A percentile compares a stretch with the other conserved stretches of the same genome.
Evolutionary conservation across 495 filamentous ascomycete genomes (phyloP).

Genomic region (Trichoderma erinaceum): DNA sequence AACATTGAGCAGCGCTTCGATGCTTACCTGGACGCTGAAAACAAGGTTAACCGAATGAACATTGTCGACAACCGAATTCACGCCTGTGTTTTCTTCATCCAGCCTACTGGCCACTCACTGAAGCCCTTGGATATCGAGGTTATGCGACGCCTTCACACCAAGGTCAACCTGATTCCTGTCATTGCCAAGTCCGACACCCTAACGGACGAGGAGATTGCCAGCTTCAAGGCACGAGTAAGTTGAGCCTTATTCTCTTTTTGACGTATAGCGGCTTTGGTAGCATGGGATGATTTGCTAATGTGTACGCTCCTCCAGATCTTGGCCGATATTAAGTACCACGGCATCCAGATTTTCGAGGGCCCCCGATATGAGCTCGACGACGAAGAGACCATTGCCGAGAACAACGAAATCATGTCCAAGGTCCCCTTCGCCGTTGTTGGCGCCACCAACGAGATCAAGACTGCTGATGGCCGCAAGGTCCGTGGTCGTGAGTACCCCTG

Average conservation of each 20-base stretch:
- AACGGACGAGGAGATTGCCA: constrained; percentile 89
- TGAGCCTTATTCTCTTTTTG: constrained; percentile 1
- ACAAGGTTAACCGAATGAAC: constrained; percentile 99
- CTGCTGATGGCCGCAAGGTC: constrained; percentile 87
- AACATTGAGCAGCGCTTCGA: constrained; percentile 99
- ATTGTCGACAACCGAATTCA: constrained; percentile 98
- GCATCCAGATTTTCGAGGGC: constrained; percentile 97
- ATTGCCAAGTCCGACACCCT: constrained; percentile 98
- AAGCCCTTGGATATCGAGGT: constrained; percentile 99
- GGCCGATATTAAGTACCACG: constrained; percentile 91
- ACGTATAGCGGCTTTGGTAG: background rate
- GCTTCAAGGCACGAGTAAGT: constrained; percentile 91
- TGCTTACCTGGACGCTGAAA: constrained; percentile 96
- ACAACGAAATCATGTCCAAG: constrained; percentile 99
- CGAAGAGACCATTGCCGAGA: constrained; percentile 98
- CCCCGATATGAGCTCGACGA: constrained; percentile 98
- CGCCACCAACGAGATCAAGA: constrained; percentile 86
- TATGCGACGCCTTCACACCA: constrained; percentile 97
- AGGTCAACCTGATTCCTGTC: constrained; percentile 99
- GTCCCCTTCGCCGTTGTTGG: constrained; percentile 97
- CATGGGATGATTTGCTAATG: background rate
- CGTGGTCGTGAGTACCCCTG: constrained; percentile 95
- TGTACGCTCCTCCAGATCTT: constrained; percentile 63
- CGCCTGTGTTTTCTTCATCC: constrained; percentile 98
- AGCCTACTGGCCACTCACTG: constrained; percentile 97